A percentile compares a stretch with the other conserved stretches of the same genome.
phyloP scores from a whole-genome alignment of 257 asterid species.

The Fraxinus cuspidata region DNA sequence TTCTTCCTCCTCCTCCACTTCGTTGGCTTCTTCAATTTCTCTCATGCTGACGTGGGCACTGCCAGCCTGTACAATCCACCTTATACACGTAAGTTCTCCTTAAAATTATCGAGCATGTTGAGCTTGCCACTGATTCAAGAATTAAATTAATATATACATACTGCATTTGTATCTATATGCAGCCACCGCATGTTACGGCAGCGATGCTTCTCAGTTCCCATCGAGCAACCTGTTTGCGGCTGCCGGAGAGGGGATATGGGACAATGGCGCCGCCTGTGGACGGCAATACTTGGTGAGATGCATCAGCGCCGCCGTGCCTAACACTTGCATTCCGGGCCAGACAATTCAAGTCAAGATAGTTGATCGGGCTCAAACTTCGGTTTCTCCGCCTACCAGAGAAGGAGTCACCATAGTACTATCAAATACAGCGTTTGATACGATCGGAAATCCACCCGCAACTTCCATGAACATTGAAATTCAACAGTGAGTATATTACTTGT shows the following conservation, averaged over 20 bases:
- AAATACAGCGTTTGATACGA: conserved; percentile 41
- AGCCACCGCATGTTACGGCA: conserved; percentile 80
- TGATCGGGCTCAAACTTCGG: conserved; percentile 60
- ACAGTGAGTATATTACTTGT: conserved; percentile 44
- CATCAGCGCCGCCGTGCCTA: conserved; percentile 46
- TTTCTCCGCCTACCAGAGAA: conserved; percentile 41
- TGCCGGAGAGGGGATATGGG: conserved; percentile 83
- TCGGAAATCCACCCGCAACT: conserved; percentile 37
- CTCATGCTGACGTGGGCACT: conserved; percentile 70
- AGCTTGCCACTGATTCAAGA: too few relatives aligned
- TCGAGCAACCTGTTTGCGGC: conserved; percentile 67
- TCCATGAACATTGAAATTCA: conserved; percentile 54
- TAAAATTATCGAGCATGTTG: not conserved
- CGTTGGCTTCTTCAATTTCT: conserved; percentile 8
- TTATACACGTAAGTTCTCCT: conserved; percentile 63
- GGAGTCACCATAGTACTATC: conserved; percentile 63
- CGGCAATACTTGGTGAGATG: conserved; percentile 71
- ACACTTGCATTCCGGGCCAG: conserved; percentile 45
- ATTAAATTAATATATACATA: not conserved
- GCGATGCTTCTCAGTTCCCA: conserved; percentile 60
- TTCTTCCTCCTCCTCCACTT: conserved; percentile 27
- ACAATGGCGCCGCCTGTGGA: conserved; percentile 82
- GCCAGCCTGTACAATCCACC: conserved; percentile 66
- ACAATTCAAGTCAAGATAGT: conserved; percentile 56
- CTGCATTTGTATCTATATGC: not conserved